phyloP scores from a whole-genome alignment of 352 stramenopile genomes.

The Phytophthora tentaculata region DNA sequence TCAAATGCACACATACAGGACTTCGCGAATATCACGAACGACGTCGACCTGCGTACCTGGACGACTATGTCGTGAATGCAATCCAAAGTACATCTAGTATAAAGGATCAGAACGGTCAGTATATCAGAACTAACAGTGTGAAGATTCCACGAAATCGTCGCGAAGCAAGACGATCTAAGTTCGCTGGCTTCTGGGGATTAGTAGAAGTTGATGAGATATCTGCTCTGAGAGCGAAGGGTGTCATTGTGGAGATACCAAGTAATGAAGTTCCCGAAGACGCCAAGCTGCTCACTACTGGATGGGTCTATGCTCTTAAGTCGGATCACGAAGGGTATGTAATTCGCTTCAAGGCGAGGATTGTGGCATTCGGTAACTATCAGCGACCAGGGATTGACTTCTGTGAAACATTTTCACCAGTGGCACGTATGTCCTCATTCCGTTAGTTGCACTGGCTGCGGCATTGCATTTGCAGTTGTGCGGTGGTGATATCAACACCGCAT shows the following conservation, averaged over 20 bases:
- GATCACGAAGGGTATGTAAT: constrained; percentile 11
- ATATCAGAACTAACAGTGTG: not conserved
- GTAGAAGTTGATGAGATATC: constrained; percentile 9
- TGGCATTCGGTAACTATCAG: constrained; percentile 7
- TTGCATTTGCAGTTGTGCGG: not conserved
- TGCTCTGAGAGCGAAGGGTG: constrained; percentile 4
- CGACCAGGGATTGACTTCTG: not conserved
- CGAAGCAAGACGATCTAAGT: constrained; percentile 2
- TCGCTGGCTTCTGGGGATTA: not conserved
- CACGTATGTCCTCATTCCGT: not conserved
- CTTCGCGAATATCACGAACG: not conserved
- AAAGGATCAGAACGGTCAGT: not conserved
- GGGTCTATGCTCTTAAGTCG: constrained; percentile 8
- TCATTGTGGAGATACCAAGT: not conserved
- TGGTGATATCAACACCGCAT: not conserved
- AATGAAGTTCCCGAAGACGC: constrained; percentile 2
- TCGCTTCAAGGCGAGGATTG: constrained; percentile 8
- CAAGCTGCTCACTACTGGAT: not conserved
- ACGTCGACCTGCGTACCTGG: not conserved
- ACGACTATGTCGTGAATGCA: constrained; percentile 3
- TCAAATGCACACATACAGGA: not conserved
- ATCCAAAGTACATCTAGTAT: not conserved
- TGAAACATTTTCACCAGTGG: not conserved
- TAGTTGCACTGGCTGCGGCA: not conserved
- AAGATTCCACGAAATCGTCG: not conserved